Evolutionary conservation across 2,329 filamentous ascomycete species (phyloP).

Genomic region (Neurospora crassa): DNA sequence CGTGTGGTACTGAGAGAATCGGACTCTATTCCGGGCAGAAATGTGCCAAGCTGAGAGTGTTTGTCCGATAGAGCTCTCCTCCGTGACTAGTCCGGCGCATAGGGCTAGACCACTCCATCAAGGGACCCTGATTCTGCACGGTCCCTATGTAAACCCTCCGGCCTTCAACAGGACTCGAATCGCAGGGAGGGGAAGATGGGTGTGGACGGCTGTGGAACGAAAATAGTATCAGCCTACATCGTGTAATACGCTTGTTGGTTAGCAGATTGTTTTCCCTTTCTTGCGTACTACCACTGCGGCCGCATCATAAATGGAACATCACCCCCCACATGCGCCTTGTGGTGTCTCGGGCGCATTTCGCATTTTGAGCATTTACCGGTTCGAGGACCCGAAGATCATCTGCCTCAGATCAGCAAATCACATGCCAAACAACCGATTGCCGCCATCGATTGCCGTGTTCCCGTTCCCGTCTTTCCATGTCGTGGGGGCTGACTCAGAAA

Average conservation of each 20-base stretch:
- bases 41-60: neutral
- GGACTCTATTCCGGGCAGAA: neutral
- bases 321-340: neutral
- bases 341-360: neutral
- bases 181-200: neutral
- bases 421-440: neutral
- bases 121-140: neutral
- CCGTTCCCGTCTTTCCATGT: neutral
- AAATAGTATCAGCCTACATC: neutral
- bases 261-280: neutral
- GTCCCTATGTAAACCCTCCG: neutral
- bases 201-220: neutral
- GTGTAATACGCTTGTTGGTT: neutral
- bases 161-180: neutral
- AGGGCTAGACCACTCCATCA: neutral
- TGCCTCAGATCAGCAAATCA: neutral
- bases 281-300: neutral
- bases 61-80: neutral
- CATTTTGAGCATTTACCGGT: neutral
- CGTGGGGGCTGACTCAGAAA: neutral
- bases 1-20: neutral
- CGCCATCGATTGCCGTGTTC: neutral
- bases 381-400: neutral
- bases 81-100: neutral
- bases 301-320: neutral